A percentile compares a stretch with the other conserved stretches of the same genome.
Conservation (phyloP, 2,329 filamentous ascomycete species). For the Fusarium sp. region DNA sequence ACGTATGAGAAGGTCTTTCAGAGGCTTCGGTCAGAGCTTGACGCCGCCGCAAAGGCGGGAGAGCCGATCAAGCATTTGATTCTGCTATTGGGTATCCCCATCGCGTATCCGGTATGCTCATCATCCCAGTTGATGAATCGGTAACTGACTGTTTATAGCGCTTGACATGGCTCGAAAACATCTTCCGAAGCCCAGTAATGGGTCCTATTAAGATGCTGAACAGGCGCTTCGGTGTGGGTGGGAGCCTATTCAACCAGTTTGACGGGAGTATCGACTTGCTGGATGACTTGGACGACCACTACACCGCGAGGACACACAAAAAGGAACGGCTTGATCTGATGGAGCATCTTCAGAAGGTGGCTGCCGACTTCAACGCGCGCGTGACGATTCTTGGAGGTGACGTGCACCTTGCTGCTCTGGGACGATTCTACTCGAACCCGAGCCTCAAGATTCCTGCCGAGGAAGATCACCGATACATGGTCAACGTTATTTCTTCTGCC, state of each 20-base stretch:
- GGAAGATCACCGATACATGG: conserved; percentile 93
- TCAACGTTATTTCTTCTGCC: conserved; percentile 91
- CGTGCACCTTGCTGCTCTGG: conserved; percentile 91
- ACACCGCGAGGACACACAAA: conserved; percentile 93
- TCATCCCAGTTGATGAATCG: conserved; percentile 37
- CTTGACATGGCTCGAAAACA: conserved; percentile 96
- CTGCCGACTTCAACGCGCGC: conserved; percentile 87
- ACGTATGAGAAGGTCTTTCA: conserved; percentile 89
- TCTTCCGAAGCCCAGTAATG: conserved; percentile 87
- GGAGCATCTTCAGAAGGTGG: conserved; percentile 83
- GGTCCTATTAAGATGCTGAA: conserved; percentile 91
- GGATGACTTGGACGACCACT: conserved; percentile 95
- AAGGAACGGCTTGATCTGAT: conserved; percentile 84
- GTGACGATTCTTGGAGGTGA: conserved; percentile 95
- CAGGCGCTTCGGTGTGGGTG: conserved; percentile 87
- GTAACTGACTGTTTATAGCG: conserved; percentile 61
- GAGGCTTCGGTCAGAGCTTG: conserved; percentile 79
- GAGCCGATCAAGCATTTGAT: conserved; percentile 90
- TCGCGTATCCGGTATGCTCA: conserved; percentile 78
- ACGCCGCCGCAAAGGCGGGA: conserved; percentile 71
- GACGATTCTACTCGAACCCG: conserved; percentile 94
- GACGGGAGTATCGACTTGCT: conserved; percentile 93
- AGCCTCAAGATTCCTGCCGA: conserved; percentile 81
- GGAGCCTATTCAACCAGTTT: conserved; percentile 91
- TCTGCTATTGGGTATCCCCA: conserved; percentile 86